Evolutionary conservation across 2,329 filamentous ascomycete species (phyloP), one percentile per base, ranked within the genome.

Genomic region (Trichophyton rubrum): DNA sequence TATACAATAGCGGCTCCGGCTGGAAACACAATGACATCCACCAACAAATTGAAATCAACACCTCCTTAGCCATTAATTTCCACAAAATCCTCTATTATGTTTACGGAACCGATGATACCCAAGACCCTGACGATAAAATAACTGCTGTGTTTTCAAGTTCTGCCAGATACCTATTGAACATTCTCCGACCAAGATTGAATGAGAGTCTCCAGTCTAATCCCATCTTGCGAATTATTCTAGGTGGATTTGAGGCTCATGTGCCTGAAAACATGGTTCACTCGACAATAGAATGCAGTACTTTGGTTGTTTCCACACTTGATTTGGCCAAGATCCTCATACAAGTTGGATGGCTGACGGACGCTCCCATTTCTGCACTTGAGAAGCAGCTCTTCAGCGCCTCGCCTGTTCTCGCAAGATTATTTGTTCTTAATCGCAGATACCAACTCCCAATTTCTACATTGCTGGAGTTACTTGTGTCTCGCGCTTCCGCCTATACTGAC

Each of bases 1-100:
- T 95, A 5, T 87, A 95, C 66, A 90, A 95, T 74, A 93, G 87
- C 71, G 88, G 87, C 41, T 83, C 85, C 33, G 90, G 85, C 3
- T 99, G 92, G 93, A 86, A 86, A 66, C 96, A 95, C 70, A 79
- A 82, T 5, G 80, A 82, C 1, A 79, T 84, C 9, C 77, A 85
- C 27, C 86, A 91, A 65, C 84, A 86, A 49, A 82, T 85, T 58
- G 78, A 85, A 60, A 81, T 96, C 56, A 82, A 89, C 62, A 79
- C 80, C 17, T 79, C 80, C 47, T 83, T 96, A 27, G 80, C 89
- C 27, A 80, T 80, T 3, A 81, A 86, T 13, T 85, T 96, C 68
- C 81, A 87, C 64, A 85, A 83, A 53, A 79, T 95, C 33, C 75
- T 96, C 22, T 77, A 80, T 38, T 87, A 86, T 68, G 84, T 85